Evolutionary conservation across 345 rosid species (phyloP).

Genomic region (Sisymbrium irio): DNA sequence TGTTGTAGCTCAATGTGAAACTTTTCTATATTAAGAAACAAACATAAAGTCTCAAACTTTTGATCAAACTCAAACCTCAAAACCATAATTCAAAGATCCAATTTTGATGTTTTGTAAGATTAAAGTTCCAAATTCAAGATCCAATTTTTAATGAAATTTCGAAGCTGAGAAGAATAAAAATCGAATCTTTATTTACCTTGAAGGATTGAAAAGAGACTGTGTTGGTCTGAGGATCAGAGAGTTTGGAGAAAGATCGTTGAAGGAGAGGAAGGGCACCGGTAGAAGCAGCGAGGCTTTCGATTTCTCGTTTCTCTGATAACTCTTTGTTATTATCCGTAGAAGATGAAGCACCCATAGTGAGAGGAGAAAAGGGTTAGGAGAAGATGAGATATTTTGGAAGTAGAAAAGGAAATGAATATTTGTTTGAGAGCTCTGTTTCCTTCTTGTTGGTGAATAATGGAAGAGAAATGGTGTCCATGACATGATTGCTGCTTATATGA

Average conservation of each 20-base stretch:
- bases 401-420: too few relatives aligned
- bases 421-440: neutral
- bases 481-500: neutral
- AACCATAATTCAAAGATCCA: neutral
- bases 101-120: neutral
- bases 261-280: constrained; percentile 70
- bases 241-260: constrained; percentile 56
- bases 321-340: constrained; percentile 50
- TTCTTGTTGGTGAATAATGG: neutral
- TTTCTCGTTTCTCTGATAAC: constrained; percentile 52
- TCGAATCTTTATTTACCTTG: constrained; percentile 42
- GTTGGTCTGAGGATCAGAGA: constrained; percentile 55
- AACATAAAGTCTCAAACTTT: neutral
- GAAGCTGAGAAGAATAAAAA: neutral
- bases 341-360: constrained; percentile 74
- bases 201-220: constrained; percentile 50
- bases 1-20: constrained; percentile 45
- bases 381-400: too few relatives aligned
- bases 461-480: constrained; percentile 10
- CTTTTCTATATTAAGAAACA: constrained; percentile 50
- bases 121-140: neutral
- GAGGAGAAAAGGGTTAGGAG: neutral
- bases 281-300: constrained; percentile 69
- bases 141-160: too few relatives aligned
- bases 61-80: neutral